Percentiles rank a stretch among this genome's conserved stretches.
Evolutionary conservation across 768 basidiomycete species (phyloP).

Genomic region (Hortiboletus campestris): DNA sequence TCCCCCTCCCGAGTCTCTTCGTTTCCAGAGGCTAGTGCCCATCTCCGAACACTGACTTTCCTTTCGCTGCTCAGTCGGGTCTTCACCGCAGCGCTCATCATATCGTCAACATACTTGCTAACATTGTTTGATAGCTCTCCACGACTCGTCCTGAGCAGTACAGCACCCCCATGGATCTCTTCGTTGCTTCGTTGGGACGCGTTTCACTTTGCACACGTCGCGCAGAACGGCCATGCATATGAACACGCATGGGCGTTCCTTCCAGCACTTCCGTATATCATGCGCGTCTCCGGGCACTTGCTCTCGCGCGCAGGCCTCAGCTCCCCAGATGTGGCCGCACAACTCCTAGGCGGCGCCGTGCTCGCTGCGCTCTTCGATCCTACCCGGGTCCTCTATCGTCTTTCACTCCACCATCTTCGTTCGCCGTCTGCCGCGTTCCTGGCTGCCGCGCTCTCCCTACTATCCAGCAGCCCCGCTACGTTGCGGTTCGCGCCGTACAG

Average conservation of each 20-base stretch:
- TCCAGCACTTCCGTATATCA: slow-evolving; percentile 60
- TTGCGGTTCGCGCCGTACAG: slow-evolving; percentile 70
- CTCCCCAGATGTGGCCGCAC: slow-evolving; percentile 12
- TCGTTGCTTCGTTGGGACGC: slow-evolving; percentile 80
- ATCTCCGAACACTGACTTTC: slow-evolving; percentile 21
- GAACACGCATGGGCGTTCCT: slow-evolving; percentile 92
- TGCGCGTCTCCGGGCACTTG: slow-evolving; percentile 39
- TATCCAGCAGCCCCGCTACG: slow-evolving; percentile 80
- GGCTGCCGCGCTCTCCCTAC: slow-evolving; percentile 62
- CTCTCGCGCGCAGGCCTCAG: slow-evolving; percentile 12
- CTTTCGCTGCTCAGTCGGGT: slow-evolving; percentile 25
- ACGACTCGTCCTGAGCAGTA: slow-evolving; percentile 14
- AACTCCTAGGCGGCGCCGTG: slow-evolving; percentile 39
- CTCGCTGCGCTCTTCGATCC: slow-evolving; percentile 41
- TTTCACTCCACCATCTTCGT: slow-evolving; percentile 57
- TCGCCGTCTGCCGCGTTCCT: slow-evolving; percentile 60
- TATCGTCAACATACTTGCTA: slow-evolving; percentile 19
- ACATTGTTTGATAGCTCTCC: slow-evolving; percentile 30
- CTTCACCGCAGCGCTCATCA: slow-evolving; percentile 16
- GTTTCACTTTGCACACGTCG: slow-evolving; percentile 76
- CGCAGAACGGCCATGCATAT: slow-evolving; percentile 52
- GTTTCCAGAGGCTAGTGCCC: background rate
- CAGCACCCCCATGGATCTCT: slow-evolving; percentile 20
- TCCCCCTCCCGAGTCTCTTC: too few relatives aligned
- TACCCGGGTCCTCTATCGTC: slow-evolving; percentile 48